These are phyloP conservation scores for Periconia macrospinosa DNA, from an alignment of 2,329 filamentous ascomycete genomes.

Conservation along the genomic window DNA sequence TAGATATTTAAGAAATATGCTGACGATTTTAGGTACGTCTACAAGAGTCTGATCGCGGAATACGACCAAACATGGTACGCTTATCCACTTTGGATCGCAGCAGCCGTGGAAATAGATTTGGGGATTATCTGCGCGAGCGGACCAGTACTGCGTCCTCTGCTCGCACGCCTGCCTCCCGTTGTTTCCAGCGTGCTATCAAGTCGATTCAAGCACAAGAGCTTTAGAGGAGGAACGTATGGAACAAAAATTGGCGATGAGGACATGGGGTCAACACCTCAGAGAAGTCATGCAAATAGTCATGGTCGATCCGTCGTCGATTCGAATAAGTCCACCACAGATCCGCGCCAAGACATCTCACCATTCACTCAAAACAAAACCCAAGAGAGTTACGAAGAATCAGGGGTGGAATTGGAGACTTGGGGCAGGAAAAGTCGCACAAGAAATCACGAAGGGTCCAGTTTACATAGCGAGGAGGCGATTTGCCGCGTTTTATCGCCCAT, in stretches of 20 bases:
- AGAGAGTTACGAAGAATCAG: background rate
- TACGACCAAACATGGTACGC: constrained; percentile 51
- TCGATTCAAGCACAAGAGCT: background rate
- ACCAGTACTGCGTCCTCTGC: constrained; percentile 33
- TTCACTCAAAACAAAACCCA: background rate
- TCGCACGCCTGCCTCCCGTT: constrained; percentile 28
- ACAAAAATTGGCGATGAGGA: background rate
- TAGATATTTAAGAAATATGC: background rate
- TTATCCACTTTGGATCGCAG: constrained; percentile 52
- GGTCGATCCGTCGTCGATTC: no score
- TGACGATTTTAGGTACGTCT: constrained; percentile 38
- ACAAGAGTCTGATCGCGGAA: constrained; percentile 42
- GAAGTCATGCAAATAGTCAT: background rate
- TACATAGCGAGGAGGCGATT: background rate
- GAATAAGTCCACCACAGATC: background rate
- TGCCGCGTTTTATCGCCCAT: background rate
- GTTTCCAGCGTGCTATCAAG: constrained; percentile 16
- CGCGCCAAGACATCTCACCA: background rate
- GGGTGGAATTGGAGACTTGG: background rate
- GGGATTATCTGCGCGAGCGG: constrained; percentile 44
- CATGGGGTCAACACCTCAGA: background rate
- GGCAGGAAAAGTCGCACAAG: background rate
- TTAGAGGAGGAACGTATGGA: background rate
- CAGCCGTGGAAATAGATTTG: constrained; percentile 50
- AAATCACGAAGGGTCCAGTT: background rate